Evolutionary conservation across 345 rosid genomes (phyloP).

Genomic region (Eucalyptus curtisii): DNA sequence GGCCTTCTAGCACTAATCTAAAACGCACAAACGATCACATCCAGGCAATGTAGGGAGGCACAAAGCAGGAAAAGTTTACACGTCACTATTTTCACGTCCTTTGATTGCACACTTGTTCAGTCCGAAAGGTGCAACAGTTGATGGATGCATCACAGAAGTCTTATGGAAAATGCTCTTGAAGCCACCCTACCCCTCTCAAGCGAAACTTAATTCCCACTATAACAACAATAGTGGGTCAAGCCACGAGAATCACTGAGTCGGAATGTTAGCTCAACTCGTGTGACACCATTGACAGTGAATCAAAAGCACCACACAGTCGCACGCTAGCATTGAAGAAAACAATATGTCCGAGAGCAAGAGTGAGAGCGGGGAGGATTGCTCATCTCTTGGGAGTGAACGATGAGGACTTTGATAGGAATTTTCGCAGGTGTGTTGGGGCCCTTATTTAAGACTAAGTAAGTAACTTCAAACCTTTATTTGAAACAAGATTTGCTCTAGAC

Average conservation of each 20-base stretch:
- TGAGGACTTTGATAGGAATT: slow-evolving; percentile 28
- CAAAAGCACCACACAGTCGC: not conserved
- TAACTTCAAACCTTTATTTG: no score
- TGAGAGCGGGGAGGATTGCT: not conserved
- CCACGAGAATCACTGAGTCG: not conserved
- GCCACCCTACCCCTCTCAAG: slow-evolving; percentile 25
- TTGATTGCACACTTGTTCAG: not conserved
- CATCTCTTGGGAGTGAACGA: slow-evolving; percentile 47
- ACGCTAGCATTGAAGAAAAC: not conserved
- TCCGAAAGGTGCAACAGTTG: slow-evolving; percentile 15
- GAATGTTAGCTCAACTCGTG: not conserved
- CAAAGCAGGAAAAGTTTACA: no score
- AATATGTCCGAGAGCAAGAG: not conserved
- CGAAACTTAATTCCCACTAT: not conserved
- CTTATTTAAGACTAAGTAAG: no score
- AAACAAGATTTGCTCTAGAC: no score
- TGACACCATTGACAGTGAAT: not conserved
- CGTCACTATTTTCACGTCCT: no score
- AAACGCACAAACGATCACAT: no score
- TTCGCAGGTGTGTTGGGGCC: no score
- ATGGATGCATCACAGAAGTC: slow-evolving; percentile 33
- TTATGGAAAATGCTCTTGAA: slow-evolving; percentile 33
- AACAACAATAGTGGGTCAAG: not conserved
- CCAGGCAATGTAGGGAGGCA: no score
- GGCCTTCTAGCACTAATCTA: no score